These are phyloP conservation scores for Periconia sp. DNA, from an alignment of 2,329 filamentous ascomycete species.

Conservation along the genomic window DNA sequence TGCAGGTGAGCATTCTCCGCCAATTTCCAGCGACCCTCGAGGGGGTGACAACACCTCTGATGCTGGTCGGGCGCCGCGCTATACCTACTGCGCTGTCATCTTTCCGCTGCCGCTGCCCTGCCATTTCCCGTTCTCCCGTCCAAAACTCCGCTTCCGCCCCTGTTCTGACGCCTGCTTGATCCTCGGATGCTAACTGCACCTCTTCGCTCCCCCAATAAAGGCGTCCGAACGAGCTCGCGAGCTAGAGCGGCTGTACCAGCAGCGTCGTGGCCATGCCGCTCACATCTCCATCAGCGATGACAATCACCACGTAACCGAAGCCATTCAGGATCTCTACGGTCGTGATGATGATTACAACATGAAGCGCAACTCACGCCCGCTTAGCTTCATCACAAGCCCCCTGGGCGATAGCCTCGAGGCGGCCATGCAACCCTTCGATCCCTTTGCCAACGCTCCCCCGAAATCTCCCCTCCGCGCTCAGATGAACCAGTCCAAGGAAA, in stretches of 20 bases:
- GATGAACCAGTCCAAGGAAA: conserved; percentile 20
- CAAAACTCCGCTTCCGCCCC: too few species aligned
- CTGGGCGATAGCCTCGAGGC: conserved; percentile 52
- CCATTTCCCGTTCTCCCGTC: conserved; percentile 3
- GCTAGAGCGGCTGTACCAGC: conserved; percentile 52
- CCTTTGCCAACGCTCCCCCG: conserved; percentile 45
- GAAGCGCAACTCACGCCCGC: conserved; percentile 63
- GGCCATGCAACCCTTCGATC: conserved; percentile 30
- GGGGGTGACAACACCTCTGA: too few species aligned
- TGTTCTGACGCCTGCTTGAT: too few species aligned
- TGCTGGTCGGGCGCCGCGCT: not conserved
- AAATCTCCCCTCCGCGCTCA: conserved; percentile 43
- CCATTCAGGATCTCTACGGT: conserved; percentile 88
- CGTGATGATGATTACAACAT: conserved; percentile 66
- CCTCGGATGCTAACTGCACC: conserved; percentile 27
- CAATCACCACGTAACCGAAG: conserved; percentile 90
- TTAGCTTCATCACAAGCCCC: conserved; percentile 71
- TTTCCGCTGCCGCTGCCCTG: not conserved
- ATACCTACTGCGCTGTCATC: not conserved
- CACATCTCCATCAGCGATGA: conserved; percentile 79
- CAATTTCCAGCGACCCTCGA: not conserved
- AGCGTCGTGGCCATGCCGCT: conserved; percentile 60
- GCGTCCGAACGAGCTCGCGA: conserved; percentile 47
- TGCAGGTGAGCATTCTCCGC: conserved; percentile 10
- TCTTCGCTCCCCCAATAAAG: conserved; percentile 25